A percentile compares a stretch with the other conserved stretches of the same genome.
Conservation (phyloP, 148 eudicot genomes). For the Heliosperma pusillum region DNA sequence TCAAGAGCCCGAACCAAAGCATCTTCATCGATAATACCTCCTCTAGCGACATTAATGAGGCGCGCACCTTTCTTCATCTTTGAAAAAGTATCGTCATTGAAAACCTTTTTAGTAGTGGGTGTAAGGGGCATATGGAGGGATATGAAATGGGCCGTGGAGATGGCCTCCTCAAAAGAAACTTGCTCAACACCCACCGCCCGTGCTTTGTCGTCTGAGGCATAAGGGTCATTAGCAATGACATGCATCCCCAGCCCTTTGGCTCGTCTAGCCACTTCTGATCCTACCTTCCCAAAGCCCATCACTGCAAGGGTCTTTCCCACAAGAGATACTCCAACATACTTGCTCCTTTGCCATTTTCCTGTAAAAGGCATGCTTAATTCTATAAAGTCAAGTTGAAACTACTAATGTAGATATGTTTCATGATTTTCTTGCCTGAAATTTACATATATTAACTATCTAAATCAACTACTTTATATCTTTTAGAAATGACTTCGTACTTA, state of each 20-base stretch:
- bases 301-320: slow-evolving; percentile 83
- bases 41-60: slow-evolving; percentile 80
- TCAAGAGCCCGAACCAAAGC: slow-evolving; percentile 90
- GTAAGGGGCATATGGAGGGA: slow-evolving; percentile 98
- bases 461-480: slow-evolving; percentile 1
- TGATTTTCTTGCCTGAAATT: too few species aligned
- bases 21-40: slow-evolving; percentile 95
- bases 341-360: slow-evolving; percentile 83
- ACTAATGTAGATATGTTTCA: too few species aligned
- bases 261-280: slow-evolving; percentile 86
- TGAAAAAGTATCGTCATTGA: slow-evolving; percentile 68
- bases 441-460: too few species aligned
- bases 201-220: slow-evolving; percentile 89
- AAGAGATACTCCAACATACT: slow-evolving; percentile 82
- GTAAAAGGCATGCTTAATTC: too few species aligned
- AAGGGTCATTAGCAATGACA: slow-evolving; percentile 85
- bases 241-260: slow-evolving; percentile 94
- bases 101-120: slow-evolving; percentile 58
- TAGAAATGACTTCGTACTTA: too few species aligned
- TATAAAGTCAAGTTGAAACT: too few species aligned
- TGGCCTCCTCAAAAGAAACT: slow-evolving; percentile 75
- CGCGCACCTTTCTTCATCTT: slow-evolving; percentile 94
- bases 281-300: slow-evolving; percentile 95
- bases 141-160: slow-evolving; percentile 66
- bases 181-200: slow-evolving; percentile 84